These are phyloP conservation scores for Podospora anserina DNA, from an alignment of 495 filamentous ascomycete species.

Conservation along the genomic window DNA sequence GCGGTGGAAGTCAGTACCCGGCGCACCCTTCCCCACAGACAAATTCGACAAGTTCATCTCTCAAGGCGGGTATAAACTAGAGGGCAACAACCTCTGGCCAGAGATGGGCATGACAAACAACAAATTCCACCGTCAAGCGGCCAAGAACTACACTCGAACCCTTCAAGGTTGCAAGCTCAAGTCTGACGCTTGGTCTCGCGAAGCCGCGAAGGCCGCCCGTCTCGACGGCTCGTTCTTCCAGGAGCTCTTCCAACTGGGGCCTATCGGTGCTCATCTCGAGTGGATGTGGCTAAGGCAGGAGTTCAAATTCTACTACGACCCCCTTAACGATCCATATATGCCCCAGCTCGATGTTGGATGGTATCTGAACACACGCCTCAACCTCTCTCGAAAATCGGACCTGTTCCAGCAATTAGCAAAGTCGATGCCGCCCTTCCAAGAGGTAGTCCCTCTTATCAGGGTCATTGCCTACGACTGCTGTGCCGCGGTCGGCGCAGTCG, in stretches of 20 bases:
- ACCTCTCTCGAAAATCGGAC: neutral
- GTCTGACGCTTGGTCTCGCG: conserved; percentile 24
- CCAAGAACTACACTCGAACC: conserved; percentile 11
- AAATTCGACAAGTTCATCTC: conserved; percentile 24
- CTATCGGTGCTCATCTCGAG: conserved; percentile 20
- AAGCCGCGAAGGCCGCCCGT: conserved; percentile 18
- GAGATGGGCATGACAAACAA: conserved; percentile 17
- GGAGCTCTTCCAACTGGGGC: conserved; percentile 8
- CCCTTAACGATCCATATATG: conserved; percentile 18
- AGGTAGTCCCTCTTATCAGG: conserved; percentile 9
- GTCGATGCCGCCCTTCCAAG: neutral
- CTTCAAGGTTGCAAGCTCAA: conserved; percentile 7
- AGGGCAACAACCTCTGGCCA: neutral
- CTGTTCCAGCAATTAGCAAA: neutral
- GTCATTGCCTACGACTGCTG: conserved; percentile 25
- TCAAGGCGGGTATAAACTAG: conserved; percentile 20
- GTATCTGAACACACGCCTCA: conserved; percentile 20
- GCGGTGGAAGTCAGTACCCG: neutral
- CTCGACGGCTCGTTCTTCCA: conserved; percentile 15
- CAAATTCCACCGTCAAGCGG: neutral
- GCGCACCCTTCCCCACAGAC: neutral
- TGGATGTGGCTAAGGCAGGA: conserved; percentile 23
- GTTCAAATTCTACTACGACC: conserved; percentile 29
- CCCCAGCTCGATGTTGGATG: conserved; percentile 13
- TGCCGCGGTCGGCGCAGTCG: conserved; percentile 25